Evolutionary conservation across 2,329 filamentous ascomycete species (phyloP).

Genomic region (Diaporthe aspalathi): DNA sequence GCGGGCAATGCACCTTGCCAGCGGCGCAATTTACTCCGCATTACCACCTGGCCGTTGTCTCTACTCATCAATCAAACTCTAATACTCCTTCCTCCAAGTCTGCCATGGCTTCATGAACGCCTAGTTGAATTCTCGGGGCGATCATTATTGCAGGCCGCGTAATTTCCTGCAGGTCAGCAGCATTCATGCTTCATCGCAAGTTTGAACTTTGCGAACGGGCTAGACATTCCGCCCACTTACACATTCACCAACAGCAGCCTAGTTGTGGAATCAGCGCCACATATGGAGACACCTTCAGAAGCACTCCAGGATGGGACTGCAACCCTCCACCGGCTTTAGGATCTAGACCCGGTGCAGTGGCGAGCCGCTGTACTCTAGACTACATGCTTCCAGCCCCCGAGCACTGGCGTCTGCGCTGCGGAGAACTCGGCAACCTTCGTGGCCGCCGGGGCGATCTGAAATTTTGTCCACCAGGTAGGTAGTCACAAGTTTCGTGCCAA

Average conservation of each 20-base stretch:
- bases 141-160: not conserved
- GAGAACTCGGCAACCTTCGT: slow-evolving; percentile 13
- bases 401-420: not conserved
- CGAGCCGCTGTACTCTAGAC: not conserved
- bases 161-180: not conserved
- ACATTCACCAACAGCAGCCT: not conserved
- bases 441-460: not conserved
- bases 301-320: not conserved
- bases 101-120: not conserved
- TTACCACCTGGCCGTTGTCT: not conserved
- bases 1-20: not conserved
- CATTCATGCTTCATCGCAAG: not conserved
- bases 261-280: not conserved
- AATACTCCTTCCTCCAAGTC: slow-evolving; percentile 1
- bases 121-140: no score
- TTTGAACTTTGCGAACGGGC: slow-evolving; percentile 12
- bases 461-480: slow-evolving; percentile 7
- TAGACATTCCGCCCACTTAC: not conserved
- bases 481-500: slow-evolving; percentile 5
- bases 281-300: no score
- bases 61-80: slow-evolving; percentile 16
- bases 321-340: not conserved
- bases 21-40: not conserved
- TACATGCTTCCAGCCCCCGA: not conserved
- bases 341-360: not conserved